phyloP scores from a whole-genome alignment of 2,329 filamentous ascomycete species.

The Bipolaris sorokiniana region DNA sequence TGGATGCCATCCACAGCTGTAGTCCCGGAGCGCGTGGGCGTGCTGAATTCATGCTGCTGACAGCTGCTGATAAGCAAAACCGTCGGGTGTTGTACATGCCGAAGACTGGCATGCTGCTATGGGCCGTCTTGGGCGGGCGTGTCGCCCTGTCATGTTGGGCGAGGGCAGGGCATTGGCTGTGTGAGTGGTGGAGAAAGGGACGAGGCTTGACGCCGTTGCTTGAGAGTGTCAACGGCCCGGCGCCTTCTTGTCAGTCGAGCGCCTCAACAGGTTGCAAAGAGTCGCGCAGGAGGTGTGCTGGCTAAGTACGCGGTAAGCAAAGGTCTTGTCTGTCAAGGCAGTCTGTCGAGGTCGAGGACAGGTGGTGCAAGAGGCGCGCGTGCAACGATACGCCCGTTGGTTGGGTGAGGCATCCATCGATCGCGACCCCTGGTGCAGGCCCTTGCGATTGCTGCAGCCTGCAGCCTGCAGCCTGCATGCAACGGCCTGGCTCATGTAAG shows the following conservation, averaged over 20 bases:
- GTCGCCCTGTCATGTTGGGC: constrained; percentile 16
- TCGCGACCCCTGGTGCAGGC: not conserved
- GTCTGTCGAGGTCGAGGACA: not conserved
- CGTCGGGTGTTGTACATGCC: constrained; percentile 2
- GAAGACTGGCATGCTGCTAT: constrained; percentile 5
- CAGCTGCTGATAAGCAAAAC: not conserved
- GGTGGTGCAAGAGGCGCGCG: constrained; percentile 22
- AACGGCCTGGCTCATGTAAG: constrained; percentile 2
- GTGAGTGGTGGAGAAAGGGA: constrained; percentile 16
- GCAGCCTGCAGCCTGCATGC: not conserved
- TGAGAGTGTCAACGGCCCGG: constrained; percentile 15
- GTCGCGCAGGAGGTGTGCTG: not conserved
- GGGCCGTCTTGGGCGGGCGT: constrained; percentile 17
- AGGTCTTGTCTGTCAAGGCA: no score
- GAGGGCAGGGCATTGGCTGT: not conserved
- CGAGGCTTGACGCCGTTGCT: constrained; percentile 15
- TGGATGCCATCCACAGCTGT: no score
- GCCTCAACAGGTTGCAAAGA: not conserved
- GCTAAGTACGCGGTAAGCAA: no score
- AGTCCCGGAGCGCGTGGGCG: no score
- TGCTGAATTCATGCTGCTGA: no score
- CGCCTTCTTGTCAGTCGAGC: constrained; percentile 7
- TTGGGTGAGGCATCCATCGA: not conserved
- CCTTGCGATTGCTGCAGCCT: not conserved
- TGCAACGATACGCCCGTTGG: constrained; percentile 11